Conservation (phyloP, 2,329 filamentous ascomycete species). For the Trichoderma aggressivum region DNA sequence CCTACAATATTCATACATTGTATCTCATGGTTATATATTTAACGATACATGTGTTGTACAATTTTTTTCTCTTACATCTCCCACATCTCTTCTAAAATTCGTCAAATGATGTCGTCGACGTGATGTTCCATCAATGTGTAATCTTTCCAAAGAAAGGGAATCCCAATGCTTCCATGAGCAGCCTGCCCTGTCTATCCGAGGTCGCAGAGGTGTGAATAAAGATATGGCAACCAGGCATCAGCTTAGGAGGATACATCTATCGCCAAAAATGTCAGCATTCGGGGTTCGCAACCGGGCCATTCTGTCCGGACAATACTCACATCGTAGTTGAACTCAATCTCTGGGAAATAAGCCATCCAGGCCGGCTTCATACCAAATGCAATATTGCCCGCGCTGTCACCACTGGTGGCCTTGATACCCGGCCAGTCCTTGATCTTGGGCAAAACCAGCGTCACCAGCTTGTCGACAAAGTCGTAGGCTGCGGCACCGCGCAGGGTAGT, state of each 20-base stretch:
- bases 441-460: slow-evolving; percentile 83
- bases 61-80: slow-evolving; percentile 28
- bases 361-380: slow-evolving; percentile 74
- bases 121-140: slow-evolving; percentile 32
- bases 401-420: slow-evolving; percentile 62
- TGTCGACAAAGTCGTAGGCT: slow-evolving; percentile 88
- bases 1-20: slow-evolving; percentile 6
- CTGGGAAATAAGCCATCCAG: slow-evolving; percentile 80
- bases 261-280: background rate
- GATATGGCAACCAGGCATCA: slow-evolving; percentile 84
- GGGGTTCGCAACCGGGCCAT: background rate
- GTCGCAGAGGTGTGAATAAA: slow-evolving; percentile 80
- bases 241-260: slow-evolving; percentile 59
- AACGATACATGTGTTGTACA: slow-evolving; percentile 38
- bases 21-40: slow-evolving; percentile 13
- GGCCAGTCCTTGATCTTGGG: slow-evolving; percentile 96
- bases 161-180: slow-evolving; percentile 54
- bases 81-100: background rate
- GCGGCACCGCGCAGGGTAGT: slow-evolving; percentile 72
- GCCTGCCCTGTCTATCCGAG: slow-evolving; percentile 77
- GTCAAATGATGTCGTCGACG: background rate
- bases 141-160: slow-evolving; percentile 77
- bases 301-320: slow-evolving; percentile 52
- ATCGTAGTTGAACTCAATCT: slow-evolving; percentile 93
- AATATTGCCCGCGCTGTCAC: slow-evolving; percentile 86